These are phyloP conservation scores for Pisolithus microcarpus DNA, from an alignment of 768 basidiomycete species.

Conservation along the genomic window DNA sequence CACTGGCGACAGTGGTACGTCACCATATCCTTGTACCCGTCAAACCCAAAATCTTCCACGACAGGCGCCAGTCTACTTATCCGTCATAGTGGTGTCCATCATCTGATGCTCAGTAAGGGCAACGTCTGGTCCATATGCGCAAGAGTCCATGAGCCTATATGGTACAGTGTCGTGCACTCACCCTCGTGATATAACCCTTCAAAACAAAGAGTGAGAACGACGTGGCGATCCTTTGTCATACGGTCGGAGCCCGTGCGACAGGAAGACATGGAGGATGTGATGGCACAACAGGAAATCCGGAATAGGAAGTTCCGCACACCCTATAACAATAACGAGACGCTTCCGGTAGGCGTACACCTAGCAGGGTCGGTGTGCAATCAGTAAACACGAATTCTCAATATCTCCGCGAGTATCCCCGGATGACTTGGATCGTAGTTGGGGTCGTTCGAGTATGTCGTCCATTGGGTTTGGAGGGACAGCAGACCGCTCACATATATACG, in stretches of 20 bases:
- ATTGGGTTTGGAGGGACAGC: slow-evolving; percentile 23
- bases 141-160: too few species aligned
- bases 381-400: not conserved
- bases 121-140: too few species aligned
- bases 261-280: slow-evolving; percentile 19
- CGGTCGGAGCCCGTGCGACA: not conserved
- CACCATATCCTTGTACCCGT: too few species aligned
- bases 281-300: slow-evolving; percentile 42
- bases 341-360: slow-evolving; percentile 92
- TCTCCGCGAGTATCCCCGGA: slow-evolving; percentile 23
- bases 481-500: too few species aligned
- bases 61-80: too few species aligned
- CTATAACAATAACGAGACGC: slow-evolving; percentile 84
- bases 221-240: not conserved
- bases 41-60: too few species aligned
- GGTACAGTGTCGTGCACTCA: too few species aligned
- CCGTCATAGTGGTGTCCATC: too few species aligned
- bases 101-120: too few species aligned
- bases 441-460: slow-evolving; percentile 56
- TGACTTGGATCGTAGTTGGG: slow-evolving; percentile 13
- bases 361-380: not conserved
- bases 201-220: too few species aligned
- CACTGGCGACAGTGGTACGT: too few species aligned
- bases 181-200: too few species aligned
- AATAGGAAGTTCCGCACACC: slow-evolving; percentile 60